Base-by-base conservation (phyloP, 192 early-diverging fungal genomes). In the Mycoemilia scoparia region DNA sequence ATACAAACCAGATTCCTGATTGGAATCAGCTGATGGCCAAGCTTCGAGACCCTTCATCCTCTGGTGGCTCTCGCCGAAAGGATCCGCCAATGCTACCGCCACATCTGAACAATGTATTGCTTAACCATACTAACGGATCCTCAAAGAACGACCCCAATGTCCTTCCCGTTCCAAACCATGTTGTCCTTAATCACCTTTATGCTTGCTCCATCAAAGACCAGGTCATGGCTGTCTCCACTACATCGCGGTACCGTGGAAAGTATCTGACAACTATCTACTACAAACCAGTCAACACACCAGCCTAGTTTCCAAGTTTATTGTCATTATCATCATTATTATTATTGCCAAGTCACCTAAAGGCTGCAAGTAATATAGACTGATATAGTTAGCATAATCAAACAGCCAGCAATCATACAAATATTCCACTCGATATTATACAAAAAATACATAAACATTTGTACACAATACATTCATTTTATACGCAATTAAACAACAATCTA, bases 171-270 rank as follows among this genome's bases (percentile, higher is more conserved):
- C 92, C 92, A 5, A 85, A 84, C 39, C 83, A 90, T 46, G 92
- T 93, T 8, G 79, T 77, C 15, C 51, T 97, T 38, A 95, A 95
- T 49, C 92, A 97, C 50, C 56, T 97, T 27, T 95, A 93, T 51
- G 90, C 92, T 4, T 91, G 84, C 46, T 84, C 80, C 7, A 95
- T 97, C 34, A 73, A 82, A 39, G 85, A 95, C 39, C 83, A 87
- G 10, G 90, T 97, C 11, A 84, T 97, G 82, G 90, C 90, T 9
- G 64, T 97, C 25, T 78, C 77, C 18, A 73, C 70, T 17, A 95
- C 93, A 7, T 72, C 82, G 21, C 71, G 92, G 36, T 97, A 97
- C 51, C 67, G 85, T 33, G 85, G 83, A 41, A 97, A 97, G 79
- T 62, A 62, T 46, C 51, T 58, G 48, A 67, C 64, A 1, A 55